phyloP scores from a whole-genome alignment of 371 early-diverging fungal species.

The Zancudomyces culisetae region DNA sequence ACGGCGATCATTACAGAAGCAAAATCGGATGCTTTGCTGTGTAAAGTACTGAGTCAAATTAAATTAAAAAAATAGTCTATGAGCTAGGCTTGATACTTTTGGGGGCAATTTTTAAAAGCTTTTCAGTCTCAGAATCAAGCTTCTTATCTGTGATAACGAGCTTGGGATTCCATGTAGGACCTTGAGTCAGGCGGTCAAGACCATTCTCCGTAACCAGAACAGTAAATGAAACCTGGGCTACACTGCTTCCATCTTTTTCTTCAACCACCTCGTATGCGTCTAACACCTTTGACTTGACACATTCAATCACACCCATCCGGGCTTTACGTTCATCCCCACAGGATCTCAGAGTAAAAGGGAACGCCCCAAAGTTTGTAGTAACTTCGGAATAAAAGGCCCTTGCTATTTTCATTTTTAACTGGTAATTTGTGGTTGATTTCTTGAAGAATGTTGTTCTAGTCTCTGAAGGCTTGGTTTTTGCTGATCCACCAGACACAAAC shows the following conservation, averaged over 20 bases:
- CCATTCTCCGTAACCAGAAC: constrained; percentile 59
- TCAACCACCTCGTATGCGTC: constrained; percentile 53
- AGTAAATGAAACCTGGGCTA: constrained; percentile 78
- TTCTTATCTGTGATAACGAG: constrained; percentile 51
- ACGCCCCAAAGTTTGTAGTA: constrained; percentile 46
- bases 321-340: constrained; percentile 56
- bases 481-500: constrained; percentile 62
- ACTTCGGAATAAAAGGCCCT: constrained; percentile 53
- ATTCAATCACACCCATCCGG: constrained; percentile 72
- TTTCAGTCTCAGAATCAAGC: constrained; percentile 46
- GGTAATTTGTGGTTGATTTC: constrained; percentile 60
- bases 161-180: constrained; percentile 40
- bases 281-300: constrained; percentile 48
- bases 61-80: too few relatives aligned
- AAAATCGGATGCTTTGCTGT: too few relatives aligned
- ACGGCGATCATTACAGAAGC: too few relatives aligned
- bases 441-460: constrained; percentile 64
- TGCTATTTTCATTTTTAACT: constrained; percentile 71
- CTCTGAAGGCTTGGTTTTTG: constrained; percentile 41
- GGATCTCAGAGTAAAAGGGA: constrained; percentile 63
- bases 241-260: constrained; percentile 49
- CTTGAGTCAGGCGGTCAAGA: constrained; percentile 43
- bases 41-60: too few relatives aligned
- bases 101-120: constrained; percentile 35
- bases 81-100: constrained; percentile 4